Evolutionary conservation across 2,329 filamentous ascomycete genomes (phyloP), one percentile per base, ranked within the genome.

Genomic region (Aspergillus sergii): DNA sequence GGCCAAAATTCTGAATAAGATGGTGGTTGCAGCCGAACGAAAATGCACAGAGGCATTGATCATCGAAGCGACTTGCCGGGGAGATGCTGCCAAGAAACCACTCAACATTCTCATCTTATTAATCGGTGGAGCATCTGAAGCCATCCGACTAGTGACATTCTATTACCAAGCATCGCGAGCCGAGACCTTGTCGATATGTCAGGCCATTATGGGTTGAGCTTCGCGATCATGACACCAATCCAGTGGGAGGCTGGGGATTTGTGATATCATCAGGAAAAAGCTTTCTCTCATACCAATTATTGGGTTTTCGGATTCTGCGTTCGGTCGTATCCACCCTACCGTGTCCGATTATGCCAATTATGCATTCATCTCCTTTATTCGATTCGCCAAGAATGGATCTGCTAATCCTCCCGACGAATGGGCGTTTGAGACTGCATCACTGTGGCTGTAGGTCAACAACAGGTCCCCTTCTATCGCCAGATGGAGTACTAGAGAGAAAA

Each of bases 311-410:
- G 34, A 14, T 14, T 28, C 16, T 53, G 19, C n/a, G 34, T 28
- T n/a, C 30, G 16, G 16, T 36, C n/a, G 12, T 54, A 7, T 11
- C n/a, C 14, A 19, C 30, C 30, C 23, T 39, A 21, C 28, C n/a
- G 9, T 54, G 9, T 54, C 21, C 21, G n/a, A 34, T 23, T 36
- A 32, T 36, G 41, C 28, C 19, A 4, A 26, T 48, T 21, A 19
- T 43, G 19, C 39, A 58, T 32, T 23, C 11, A 48, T 30, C 34
- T 48, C 56, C 28, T n/a, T 32, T 46, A 43, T 23, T 54, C 28
- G 30, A 54, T 11, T 23, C 21, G 62, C 62, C 62, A 64, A 64
- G 62, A 58, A 56, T 61, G 59, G 62, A 64, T 64, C 62, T 59
- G 43, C 62, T 16, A 45, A 30, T 30, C n/a, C 10, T 46, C 28